A percentile compares a stretch with the other conserved stretches of the same genome.
phyloP scores from a whole-genome alignment of 177 flowering plant species.

The Vitis hybrid region DNA sequence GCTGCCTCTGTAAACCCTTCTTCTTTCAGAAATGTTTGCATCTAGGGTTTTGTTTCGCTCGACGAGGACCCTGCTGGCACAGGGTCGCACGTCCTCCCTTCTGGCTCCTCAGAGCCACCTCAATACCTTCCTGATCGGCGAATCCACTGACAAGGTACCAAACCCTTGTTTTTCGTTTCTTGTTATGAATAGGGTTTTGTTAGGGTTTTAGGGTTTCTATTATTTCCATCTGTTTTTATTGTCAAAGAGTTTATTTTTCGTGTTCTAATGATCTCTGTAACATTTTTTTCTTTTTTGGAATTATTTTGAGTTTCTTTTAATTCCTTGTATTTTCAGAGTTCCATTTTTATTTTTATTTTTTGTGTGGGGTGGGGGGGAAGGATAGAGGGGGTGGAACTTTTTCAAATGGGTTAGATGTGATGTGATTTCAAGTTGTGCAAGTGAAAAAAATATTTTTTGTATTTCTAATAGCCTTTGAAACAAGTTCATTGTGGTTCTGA shows the following conservation, averaged over 20 bases:
- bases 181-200: conserved; percentile 27
- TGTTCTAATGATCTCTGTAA: neutral
- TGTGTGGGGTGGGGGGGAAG: too few species aligned
- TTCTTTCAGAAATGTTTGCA: conserved; percentile 21
- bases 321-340: neutral
- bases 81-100: conserved; percentile 23
- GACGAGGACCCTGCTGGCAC: conserved; percentile 18
- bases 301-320: neutral
- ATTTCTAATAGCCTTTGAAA: too few species aligned
- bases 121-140: conserved; percentile 7
- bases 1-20: neutral
- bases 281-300: neutral
- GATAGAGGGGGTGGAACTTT: too few species aligned
- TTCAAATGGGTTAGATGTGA: too few species aligned
- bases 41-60: conserved; percentile 31
- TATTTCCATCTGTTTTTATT: neutral
- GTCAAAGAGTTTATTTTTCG: neutral
- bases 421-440: too few species aligned
- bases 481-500: too few species aligned
- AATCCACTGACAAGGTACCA: conserved; percentile 23
- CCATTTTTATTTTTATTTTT: too few species aligned
- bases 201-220: conserved; percentile 30
- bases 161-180: neutral
- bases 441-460: too few species aligned
- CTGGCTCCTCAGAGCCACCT: conserved; percentile 12